These are phyloP conservation scores for Beta vulgaris DNA, from an alignment of 148 eudicot species.

Conservation along the genomic window DNA sequence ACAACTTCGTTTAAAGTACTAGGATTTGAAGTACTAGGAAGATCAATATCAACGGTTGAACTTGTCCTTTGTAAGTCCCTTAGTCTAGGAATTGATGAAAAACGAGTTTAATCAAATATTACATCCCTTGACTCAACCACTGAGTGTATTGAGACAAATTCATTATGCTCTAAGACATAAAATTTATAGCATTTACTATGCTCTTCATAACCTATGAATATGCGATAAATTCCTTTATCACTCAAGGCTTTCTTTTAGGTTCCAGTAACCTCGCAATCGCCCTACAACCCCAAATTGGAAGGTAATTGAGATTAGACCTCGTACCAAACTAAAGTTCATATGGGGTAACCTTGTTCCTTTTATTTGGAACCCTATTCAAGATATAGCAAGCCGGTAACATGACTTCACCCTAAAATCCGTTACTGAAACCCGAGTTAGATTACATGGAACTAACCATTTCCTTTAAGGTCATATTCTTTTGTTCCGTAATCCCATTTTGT, in stretches of 20 bases:
- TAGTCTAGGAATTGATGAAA: too few relatives aligned
- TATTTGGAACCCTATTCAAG: background rate
- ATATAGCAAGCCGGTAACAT: background rate
- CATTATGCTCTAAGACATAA: too few relatives aligned
- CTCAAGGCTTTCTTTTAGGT: background rate
- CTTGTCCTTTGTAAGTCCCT: too few relatives aligned
- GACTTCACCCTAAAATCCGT: background rate
- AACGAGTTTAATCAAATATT: too few relatives aligned
- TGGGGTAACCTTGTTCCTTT: background rate
- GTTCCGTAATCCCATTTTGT: background rate
- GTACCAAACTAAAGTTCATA: background rate
- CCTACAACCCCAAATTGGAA: slow-evolving; percentile 7
- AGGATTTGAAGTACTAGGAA: too few relatives aligned
- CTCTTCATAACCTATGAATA: background rate
- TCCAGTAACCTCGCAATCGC: background rate
- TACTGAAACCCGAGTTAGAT: background rate
- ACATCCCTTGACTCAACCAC: too few relatives aligned
- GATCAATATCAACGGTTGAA: too few relatives aligned
- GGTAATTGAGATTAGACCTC: background rate
- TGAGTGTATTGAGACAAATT: too few relatives aligned
- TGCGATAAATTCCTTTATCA: background rate
- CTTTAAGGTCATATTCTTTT: background rate
- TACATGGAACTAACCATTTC: too few relatives aligned
- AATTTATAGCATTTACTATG: background rate
- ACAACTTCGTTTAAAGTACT: too few relatives aligned